A percentile compares a stretch with the other conserved stretches of the same genome.
Conservation (phyloP, 2,329 filamentous ascomycete species). For the Periglandula ipomoeae region DNA sequence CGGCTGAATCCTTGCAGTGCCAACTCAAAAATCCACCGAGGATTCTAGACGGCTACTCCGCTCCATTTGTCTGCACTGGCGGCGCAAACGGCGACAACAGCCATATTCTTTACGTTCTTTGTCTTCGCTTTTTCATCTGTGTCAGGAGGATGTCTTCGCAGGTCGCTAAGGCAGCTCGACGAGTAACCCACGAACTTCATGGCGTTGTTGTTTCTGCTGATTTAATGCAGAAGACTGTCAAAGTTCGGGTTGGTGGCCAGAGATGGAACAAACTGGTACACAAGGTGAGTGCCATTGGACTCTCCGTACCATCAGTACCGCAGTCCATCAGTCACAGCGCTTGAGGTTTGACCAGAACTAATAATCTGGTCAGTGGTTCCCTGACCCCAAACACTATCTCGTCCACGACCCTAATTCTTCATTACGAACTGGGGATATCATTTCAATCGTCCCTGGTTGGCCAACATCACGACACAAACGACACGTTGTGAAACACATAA, state of each 20-base stretch:
- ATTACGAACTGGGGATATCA: conserved; percentile 64
- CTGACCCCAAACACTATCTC: conserved; percentile 53
- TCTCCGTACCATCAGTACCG: not conserved
- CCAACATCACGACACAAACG: conserved; percentile 57
- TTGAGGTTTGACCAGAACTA: not conserved
- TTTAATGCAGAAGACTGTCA: conserved; percentile 69
- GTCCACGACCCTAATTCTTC: conserved; percentile 73
- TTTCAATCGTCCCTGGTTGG: conserved; percentile 59
- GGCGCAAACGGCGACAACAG: not conserved
- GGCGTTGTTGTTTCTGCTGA: conserved; percentile 72
- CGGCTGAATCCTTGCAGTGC: too few relatives aligned
- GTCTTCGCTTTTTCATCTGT: not conserved
- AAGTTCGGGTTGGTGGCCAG: conserved; percentile 62
- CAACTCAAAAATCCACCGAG: too few relatives aligned
- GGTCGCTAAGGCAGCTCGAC: conserved; percentile 31
- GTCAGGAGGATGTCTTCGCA: conserved; percentile 28
- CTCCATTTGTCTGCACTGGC: not conserved
- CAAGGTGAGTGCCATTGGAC: conserved; percentile 47
- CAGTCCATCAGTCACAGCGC: not conserved
- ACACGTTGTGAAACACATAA: conserved; percentile 66
- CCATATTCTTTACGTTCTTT: not conserved
- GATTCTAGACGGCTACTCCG: too few relatives aligned
- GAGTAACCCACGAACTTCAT: conserved; percentile 41
- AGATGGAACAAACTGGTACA: conserved; percentile 64
- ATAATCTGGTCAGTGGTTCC: conserved; percentile 41